These are phyloP conservation scores for Pseudohalonectria lignicola DNA, from an alignment of 2,329 filamentous ascomycete genomes.

Conservation along the genomic window DNA sequence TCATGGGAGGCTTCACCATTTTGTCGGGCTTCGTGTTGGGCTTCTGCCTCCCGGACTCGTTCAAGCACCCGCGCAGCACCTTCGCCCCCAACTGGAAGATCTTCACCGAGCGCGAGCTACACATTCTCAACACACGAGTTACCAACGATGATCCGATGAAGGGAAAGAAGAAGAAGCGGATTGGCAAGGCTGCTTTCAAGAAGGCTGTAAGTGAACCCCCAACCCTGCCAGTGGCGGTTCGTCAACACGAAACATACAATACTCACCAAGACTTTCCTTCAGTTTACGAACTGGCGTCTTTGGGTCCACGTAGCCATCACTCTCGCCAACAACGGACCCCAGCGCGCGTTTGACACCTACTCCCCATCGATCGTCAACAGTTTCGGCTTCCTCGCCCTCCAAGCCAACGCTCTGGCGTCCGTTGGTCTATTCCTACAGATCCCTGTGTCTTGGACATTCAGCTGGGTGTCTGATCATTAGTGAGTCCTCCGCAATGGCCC, in stretches of 20 bases:
- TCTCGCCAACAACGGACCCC: conserved; percentile 33
- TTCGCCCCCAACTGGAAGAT: conserved; percentile 22
- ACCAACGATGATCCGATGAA: conserved; percentile 31
- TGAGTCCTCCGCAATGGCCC: conserved; percentile 21
- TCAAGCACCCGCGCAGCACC: conserved; percentile 28
- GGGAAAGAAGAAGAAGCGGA: conserved; percentile 34
- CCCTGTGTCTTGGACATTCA: conserved; percentile 38
- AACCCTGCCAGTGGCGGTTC: neutral
- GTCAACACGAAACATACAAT: no score
- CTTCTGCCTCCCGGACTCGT: conserved; percentile 31
- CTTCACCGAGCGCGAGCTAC: conserved; percentile 27
- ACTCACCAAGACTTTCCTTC: neutral
- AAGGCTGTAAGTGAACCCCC: conserved; percentile 19
- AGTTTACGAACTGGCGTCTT: conserved; percentile 39
- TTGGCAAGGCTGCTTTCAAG: conserved; percentile 31
- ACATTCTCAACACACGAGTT: conserved; percentile 30
- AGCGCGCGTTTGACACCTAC: conserved; percentile 17
- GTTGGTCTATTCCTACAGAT: conserved; percentile 43
- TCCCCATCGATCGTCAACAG: conserved; percentile 40
- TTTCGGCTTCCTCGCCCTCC: conserved; percentile 37
- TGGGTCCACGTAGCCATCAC: conserved; percentile 18
- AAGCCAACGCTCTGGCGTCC: conserved; percentile 40
- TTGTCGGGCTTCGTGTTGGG: conserved; percentile 27
- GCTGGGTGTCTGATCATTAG: conserved; percentile 40
- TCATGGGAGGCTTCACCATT: conserved; percentile 43